Evolutionary conservation across 768 basidiomycete species (phyloP).

Genomic region (Rhodotorula paludigena): DNA sequence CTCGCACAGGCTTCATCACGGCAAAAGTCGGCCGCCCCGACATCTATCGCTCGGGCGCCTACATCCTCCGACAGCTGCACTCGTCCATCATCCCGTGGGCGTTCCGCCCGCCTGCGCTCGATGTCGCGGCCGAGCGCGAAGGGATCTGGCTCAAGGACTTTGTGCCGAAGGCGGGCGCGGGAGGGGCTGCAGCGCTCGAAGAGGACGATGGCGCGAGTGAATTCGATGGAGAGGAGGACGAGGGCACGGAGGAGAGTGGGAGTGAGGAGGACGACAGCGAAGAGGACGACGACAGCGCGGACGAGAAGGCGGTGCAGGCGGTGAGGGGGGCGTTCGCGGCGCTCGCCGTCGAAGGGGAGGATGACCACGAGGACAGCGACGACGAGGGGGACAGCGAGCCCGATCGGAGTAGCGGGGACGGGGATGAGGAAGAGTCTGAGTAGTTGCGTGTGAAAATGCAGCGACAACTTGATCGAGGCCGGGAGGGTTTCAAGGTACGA

Average conservation of each 20-base stretch:
- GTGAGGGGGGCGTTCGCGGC: constrained; percentile 28
- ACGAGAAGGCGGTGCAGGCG: constrained; percentile 30
- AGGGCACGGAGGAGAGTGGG: neutral
- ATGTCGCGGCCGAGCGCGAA: constrained; percentile 1
- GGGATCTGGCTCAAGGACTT: constrained; percentile 33
- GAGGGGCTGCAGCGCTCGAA: neutral
- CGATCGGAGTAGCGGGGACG: neutral
- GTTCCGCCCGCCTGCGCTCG: constrained; percentile 26
- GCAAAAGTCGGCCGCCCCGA: constrained; percentile 88
- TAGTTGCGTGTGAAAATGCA: no score
- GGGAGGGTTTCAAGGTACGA: no score
- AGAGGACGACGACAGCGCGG: constrained; percentile 24
- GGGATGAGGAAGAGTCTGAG: neutral
- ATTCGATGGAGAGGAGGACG: neutral
- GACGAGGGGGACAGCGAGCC: neutral
- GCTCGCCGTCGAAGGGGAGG: constrained; percentile 26
- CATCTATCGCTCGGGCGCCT: constrained; percentile 68
- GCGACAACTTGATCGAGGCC: no score
- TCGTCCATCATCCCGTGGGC: constrained; percentile 32
- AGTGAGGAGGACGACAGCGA: neutral
- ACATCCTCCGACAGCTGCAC: constrained; percentile 41
- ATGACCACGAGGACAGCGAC: neutral
- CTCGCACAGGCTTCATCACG: constrained; percentile 53
- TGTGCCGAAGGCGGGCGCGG: neutral
- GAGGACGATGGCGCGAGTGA: constrained; percentile 3